These are phyloP conservation scores for Talaromyces funiculosus DNA, from an alignment of 2,329 filamentous ascomycete genomes.

Conservation along the genomic window DNA sequence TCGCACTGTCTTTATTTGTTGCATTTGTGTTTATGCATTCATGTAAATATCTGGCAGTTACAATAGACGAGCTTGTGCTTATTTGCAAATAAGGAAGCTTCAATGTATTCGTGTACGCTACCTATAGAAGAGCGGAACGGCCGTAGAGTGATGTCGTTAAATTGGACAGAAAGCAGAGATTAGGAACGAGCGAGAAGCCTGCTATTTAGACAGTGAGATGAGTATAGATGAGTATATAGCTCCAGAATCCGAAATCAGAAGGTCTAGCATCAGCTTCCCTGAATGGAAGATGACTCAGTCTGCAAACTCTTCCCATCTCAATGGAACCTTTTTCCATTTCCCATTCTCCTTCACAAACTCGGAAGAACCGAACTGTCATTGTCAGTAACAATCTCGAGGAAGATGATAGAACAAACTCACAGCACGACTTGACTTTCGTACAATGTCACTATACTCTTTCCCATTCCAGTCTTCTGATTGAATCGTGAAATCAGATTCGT, in stretches of 20 bases:
- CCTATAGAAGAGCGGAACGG: not conserved
- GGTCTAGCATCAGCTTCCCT: not conserved
- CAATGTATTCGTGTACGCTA: not conserved
- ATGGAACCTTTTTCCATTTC: constrained; percentile 8
- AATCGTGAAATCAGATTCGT: constrained; percentile 10
- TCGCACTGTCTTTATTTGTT: not conserved
- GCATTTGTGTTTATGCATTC: not conserved
- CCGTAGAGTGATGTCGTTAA: not conserved
- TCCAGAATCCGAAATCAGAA: not conserved
- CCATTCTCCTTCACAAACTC: constrained; percentile 5
- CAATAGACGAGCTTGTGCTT: not conserved
- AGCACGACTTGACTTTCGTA: constrained; percentile 7
- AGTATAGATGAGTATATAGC: not conserved
- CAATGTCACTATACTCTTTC: constrained; percentile 2
- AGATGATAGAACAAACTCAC: not conserved
- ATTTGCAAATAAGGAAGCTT: not conserved
- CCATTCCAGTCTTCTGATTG: constrained; percentile 11
- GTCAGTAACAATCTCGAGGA: not conserved
- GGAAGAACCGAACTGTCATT: constrained; percentile 6
- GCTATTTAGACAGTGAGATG: not conserved
- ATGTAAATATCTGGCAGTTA: not conserved
- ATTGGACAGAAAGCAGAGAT: not conserved
- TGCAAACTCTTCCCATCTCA: not conserved
- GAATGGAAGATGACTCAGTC: not conserved
- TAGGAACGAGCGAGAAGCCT: not conserved